phyloP scores from a whole-genome alignment of 2,329 filamentous ascomycete genomes.

The Coniochaeta sp. region DNA sequence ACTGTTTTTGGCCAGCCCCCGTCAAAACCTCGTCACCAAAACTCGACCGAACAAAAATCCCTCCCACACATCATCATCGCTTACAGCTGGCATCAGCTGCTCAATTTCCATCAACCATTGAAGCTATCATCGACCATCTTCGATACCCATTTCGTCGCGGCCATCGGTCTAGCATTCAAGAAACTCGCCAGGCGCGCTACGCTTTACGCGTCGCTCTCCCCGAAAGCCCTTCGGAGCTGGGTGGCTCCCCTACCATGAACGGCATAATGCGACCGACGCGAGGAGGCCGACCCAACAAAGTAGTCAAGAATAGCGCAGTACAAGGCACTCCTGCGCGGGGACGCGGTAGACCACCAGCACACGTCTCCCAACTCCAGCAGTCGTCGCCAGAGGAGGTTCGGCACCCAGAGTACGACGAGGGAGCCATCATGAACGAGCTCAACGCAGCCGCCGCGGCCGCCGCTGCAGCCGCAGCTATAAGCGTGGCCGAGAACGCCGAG shows the following conservation, averaged over 20 bases:
- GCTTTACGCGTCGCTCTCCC: conserved; percentile 17
- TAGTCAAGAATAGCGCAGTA: conserved; percentile 29
- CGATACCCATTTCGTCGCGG: background rate
- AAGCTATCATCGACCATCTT: conserved; percentile 2
- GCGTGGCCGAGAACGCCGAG: background rate
- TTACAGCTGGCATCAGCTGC: conserved; percentile 10
- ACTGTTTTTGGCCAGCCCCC: background rate
- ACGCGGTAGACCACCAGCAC: background rate
- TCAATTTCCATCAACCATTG: conserved; percentile 3
- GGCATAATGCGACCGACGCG: conserved; percentile 28
- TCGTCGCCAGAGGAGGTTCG: background rate
- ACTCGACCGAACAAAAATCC: background rate
- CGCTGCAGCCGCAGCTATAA: background rate
- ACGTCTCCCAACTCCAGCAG: background rate
- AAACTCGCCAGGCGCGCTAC: background rate
- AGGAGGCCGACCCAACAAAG: conserved; percentile 33
- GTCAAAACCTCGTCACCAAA: background rate
- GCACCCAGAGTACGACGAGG: conserved; percentile 6
- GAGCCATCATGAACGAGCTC: conserved; percentile 4
- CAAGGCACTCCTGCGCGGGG: conserved; percentile 6
- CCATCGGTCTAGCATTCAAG: background rate
- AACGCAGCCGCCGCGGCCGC: conserved; percentile 1
- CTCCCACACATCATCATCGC: conserved; percentile 2
- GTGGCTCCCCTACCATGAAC: conserved; percentile 20
- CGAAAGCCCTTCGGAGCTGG: conserved; percentile 9